Evolutionary conservation across 768 basidiomycete genomes (phyloP).

Genomic region (Sarcodon aspratus): DNA sequence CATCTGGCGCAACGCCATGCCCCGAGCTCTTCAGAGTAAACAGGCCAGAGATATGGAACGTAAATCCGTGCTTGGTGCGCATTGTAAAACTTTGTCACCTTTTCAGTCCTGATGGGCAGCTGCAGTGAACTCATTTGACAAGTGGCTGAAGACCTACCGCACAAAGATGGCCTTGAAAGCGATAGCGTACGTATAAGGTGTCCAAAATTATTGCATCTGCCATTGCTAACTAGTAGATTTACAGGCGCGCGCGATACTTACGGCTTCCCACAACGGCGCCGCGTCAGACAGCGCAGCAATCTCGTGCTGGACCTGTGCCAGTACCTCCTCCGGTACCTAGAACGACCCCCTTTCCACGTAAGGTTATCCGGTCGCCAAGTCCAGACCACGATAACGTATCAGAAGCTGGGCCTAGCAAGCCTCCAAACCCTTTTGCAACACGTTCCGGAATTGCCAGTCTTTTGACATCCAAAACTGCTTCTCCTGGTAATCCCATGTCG

Average conservation of each 20-base stretch:
- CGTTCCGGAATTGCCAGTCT: slow-evolving; percentile 3
- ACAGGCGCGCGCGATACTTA: slow-evolving; percentile 72
- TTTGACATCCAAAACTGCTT: not conserved
- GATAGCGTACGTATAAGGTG: slow-evolving; percentile 55
- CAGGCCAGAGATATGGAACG: slow-evolving; percentile 54
- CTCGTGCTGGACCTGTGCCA: slow-evolving; percentile 13
- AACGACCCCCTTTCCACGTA: slow-evolving; percentile 1
- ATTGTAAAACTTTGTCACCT: slow-evolving; percentile 1
- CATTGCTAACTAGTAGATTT: slow-evolving; percentile 8
- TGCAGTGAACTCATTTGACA: slow-evolving; percentile 42
- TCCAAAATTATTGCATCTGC: slow-evolving; percentile 3
- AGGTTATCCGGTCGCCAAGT: slow-evolving; percentile 4
- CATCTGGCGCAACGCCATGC: slow-evolving; percentile 60
- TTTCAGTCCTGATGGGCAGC: slow-evolving; percentile 4
- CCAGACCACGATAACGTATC: slow-evolving; percentile 6
- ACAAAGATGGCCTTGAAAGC: slow-evolving; percentile 69
- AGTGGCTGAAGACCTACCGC: slow-evolving; percentile 59
- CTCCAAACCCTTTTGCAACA: not conserved
- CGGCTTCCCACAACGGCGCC: slow-evolving; percentile 52
- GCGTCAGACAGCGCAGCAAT: slow-evolving; percentile 17
- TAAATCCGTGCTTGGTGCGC: slow-evolving; percentile 45
- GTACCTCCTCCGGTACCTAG: slow-evolving; percentile 1
- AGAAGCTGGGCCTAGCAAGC: slow-evolving; percentile 5
- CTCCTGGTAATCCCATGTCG: slow-evolving; percentile 9
- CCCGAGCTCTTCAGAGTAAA: slow-evolving; percentile 53